Evolutionary conservation across 31 red algal species (phyloP).

Genomic region (Odonthalia washingtoniensis): DNA sequence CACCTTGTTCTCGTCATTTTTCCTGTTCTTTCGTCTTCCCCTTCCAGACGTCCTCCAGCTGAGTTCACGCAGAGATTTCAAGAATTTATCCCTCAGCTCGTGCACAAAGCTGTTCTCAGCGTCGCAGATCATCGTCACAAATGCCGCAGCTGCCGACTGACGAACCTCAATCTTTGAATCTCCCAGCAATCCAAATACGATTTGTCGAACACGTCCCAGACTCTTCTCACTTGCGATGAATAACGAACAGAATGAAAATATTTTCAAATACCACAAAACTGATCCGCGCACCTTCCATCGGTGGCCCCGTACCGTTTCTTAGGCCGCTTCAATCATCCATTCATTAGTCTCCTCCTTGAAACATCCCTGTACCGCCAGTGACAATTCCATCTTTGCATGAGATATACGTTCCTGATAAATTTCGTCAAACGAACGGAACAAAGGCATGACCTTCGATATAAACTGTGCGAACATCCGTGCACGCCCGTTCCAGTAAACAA

Average conservation of each 20-base stretch:
- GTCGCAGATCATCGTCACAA: too few species aligned
- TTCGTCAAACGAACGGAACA: slow-evolving; percentile 79
- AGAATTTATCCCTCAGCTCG: too few species aligned
- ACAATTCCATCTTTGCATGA: slow-evolving; percentile 80
- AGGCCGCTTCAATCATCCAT: slow-evolving; percentile 50
- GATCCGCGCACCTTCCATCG: slow-evolving; percentile 73
- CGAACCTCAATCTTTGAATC: slow-evolving; percentile 88
- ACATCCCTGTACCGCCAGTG: slow-evolving; percentile 69
- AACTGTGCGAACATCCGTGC: slow-evolving; percentile 62
- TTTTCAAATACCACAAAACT: slow-evolving; percentile 79
- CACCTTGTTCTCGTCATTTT: too few species aligned
- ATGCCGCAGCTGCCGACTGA: slow-evolving; percentile 81
- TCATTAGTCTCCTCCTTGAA: slow-evolving; percentile 30
- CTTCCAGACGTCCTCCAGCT: too few species aligned
- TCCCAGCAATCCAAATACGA: slow-evolving; percentile 66
- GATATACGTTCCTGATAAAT: slow-evolving; percentile 79
- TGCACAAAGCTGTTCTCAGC: too few species aligned
- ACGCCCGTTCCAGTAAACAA: slow-evolving; percentile 79
- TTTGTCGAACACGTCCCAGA: slow-evolving; percentile 53
- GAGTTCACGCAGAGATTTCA: too few species aligned
- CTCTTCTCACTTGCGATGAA: slow-evolving; percentile 37
- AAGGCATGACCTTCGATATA: slow-evolving; percentile 58
- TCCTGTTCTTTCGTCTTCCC: too few species aligned
- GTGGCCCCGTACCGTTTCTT: slow-evolving; percentile 38
- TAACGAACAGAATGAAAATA: slow-evolving; percentile 76